Conservation (phyloP, 2,329 filamentous ascomycete genomes). For the Laburnicola sp. region DNA sequence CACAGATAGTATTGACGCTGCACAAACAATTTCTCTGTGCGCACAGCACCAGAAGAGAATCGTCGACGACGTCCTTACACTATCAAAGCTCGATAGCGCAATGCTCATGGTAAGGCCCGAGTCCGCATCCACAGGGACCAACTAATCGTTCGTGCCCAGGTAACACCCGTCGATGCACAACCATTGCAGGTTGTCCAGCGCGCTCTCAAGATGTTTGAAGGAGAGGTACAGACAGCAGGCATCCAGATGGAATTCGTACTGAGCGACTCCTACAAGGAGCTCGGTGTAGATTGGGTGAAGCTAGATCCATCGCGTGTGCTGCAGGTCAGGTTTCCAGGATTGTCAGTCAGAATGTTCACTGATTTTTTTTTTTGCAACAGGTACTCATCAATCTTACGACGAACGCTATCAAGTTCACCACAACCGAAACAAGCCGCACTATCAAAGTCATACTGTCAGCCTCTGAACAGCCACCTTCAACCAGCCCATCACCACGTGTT, state of each 20-base stretch:
- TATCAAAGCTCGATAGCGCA: constrained; percentile 69
- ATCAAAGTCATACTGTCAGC: constrained; percentile 70
- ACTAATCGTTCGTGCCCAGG: constrained; percentile 18
- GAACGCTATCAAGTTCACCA: constrained; percentile 82
- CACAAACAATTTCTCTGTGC: constrained; percentile 76
- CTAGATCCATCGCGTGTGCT: constrained; percentile 75
- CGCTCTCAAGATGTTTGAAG: constrained; percentile 77
- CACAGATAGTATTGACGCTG: constrained; percentile 68
- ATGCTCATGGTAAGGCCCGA: constrained; percentile 59
- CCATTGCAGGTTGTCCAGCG: constrained; percentile 68
- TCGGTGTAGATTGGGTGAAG: constrained; percentile 67
- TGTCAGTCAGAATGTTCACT: constrained; percentile 4
- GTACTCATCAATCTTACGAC: constrained; percentile 79
- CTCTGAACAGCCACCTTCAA: constrained; percentile 58
- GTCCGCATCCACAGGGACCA: not conserved
- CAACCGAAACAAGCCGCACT: constrained; percentile 61
- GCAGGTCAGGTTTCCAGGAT: constrained; percentile 50
- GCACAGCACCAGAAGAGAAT: constrained; percentile 74
- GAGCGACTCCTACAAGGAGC: constrained; percentile 62
- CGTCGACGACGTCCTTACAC: constrained; percentile 53
- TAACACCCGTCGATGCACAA: constrained; percentile 70
- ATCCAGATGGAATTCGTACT: constrained; percentile 68
- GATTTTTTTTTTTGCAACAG: constrained; percentile 5
- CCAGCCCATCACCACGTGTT: constrained; percentile 51
- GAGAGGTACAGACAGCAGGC: constrained; percentile 69